Evolutionary conservation across 257 asterid genomes (phyloP).

Genomic region (Solanum chmielewskii): DNA sequence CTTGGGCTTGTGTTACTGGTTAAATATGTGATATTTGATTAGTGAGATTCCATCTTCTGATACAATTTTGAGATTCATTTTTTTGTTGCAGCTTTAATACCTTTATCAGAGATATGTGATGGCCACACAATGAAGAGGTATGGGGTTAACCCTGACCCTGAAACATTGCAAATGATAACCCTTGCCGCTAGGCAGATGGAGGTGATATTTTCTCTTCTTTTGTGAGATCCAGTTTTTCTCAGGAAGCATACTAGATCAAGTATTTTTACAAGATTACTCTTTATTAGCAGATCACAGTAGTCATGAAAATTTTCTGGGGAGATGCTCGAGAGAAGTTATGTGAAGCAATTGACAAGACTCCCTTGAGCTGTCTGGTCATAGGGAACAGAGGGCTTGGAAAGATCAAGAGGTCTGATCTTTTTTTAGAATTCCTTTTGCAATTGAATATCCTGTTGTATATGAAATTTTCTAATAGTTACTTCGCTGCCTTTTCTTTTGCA

Average conservation of each 20-base stretch:
- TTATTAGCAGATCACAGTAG: slow-evolving; percentile 43
- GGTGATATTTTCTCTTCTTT: slow-evolving; percentile 19
- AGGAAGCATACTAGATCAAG: not conserved
- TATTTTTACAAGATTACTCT: not conserved
- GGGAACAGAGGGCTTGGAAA: slow-evolving; percentile 93
- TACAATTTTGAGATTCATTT: not conserved
- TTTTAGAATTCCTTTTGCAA: not conserved
- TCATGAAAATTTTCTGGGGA: slow-evolving; percentile 77
- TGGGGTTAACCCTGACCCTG: slow-evolving; percentile 48
- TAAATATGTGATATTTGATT: not conserved
- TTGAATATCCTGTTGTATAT: not conserved
- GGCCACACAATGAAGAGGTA: slow-evolving; percentile 59
- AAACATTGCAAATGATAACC: slow-evolving; percentile 48
- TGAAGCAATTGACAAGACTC: slow-evolving; percentile 49
- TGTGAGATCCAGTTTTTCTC: not conserved
- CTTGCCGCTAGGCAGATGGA: slow-evolving; percentile 54
- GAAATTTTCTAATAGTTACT: not conserved
- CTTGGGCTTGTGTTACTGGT: not conserved
- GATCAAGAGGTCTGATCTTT: slow-evolving; percentile 50
- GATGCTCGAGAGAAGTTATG: slow-evolving; percentile 89
- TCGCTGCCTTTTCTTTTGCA: not conserved
- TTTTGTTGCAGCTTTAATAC: slow-evolving; percentile 57
- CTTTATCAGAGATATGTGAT: slow-evolving; percentile 44
- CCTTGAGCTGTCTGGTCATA: slow-evolving; percentile 58
- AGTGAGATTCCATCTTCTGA: not conserved